Evolutionary conservation across 179 eudicot species (phyloP), one percentile per base, ranked within the genome.

Genomic region (Gypsophila paniculata): DNA sequence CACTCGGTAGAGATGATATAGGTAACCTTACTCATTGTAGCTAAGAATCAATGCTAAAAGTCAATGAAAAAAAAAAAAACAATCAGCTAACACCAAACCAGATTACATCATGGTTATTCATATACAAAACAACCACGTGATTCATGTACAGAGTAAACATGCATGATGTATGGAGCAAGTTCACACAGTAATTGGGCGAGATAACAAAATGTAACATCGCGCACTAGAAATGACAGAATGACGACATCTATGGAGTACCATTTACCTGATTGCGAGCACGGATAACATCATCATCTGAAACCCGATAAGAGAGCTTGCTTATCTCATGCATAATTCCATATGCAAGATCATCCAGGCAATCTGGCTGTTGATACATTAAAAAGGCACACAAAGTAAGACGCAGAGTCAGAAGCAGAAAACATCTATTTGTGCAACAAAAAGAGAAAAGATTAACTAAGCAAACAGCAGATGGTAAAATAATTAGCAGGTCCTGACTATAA

Each of bases 231-330:
- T 60, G 53, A 62, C 17, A 15, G 22, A 51, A 60, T 49, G 68
- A 44, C 7, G 18, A 51, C 65, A 72, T 21, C 25, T 48, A 52
- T 8, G 46, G 46, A 42, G 46, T 42, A 42, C 38, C n/a, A 69
- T 26, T 19, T 76, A 91, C 96, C 93, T 90, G 91, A 81, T 91
- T 91, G 76, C 86, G 76, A 62, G 93, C 96, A 76, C 97, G 91
- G 57, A 75, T 84, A 60, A 91, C 96, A 76, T 91, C 97, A 44
- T 80, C 88, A 21, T 89, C 91, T 36, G 88, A 76, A 48, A 90
- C 93, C 22, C 86, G 84, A 72, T 91, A 91, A 61, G 89, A 86
- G 73, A 91, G 72, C 82, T 85, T 91, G 82, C 90, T 86, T 22
- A 84, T 73, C 78, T 81, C 89, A 22, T 84, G 79, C 96, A 91